Conservation (phyloP, 495 filamentous ascomycete species). For the Echria macrotheca region DNA sequence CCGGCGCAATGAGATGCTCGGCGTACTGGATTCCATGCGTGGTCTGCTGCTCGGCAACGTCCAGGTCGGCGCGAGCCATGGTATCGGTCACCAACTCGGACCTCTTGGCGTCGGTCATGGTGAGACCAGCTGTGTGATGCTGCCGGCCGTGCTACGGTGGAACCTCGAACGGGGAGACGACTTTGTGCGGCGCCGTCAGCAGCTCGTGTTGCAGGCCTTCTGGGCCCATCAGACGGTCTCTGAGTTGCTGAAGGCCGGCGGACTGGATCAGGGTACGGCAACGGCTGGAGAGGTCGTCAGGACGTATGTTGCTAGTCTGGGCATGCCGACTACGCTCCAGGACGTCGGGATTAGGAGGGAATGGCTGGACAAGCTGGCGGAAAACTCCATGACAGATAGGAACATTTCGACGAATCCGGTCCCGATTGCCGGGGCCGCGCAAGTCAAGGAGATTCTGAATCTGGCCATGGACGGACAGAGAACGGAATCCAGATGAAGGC, state of each 20-base stretch:
- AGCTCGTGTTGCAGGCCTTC: constrained; percentile 42
- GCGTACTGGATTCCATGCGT: constrained; percentile 23
- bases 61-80: constrained; percentile 43
- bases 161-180: constrained; percentile 38
- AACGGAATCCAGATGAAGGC: no score
- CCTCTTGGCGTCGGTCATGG: constrained; percentile 61
- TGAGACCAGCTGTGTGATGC: constrained; percentile 60
- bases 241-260: constrained; percentile 33
- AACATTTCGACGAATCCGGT: constrained; percentile 33
- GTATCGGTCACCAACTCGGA: constrained; percentile 63
- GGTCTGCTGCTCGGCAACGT: neutral
- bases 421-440: constrained; percentile 22
- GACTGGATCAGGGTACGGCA: constrained; percentile 29
- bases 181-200: constrained; percentile 43
- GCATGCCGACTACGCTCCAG: constrained; percentile 26
- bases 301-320: constrained; percentile 27
- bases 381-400: constrained; percentile 33
- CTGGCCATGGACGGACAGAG: constrained; percentile 26
- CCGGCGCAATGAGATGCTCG: constrained; percentile 35
- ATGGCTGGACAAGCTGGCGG: constrained; percentile 27
- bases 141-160: constrained; percentile 56
- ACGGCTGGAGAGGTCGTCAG: constrained; percentile 30
- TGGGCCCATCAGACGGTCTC: constrained; percentile 41
- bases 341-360: constrained; percentile 34
- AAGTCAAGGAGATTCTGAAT: constrained; percentile 32